phyloP scores from a whole-genome alignment of 2,329 filamentous ascomycete genomes.

The Samsoniella hepiali region DNA sequence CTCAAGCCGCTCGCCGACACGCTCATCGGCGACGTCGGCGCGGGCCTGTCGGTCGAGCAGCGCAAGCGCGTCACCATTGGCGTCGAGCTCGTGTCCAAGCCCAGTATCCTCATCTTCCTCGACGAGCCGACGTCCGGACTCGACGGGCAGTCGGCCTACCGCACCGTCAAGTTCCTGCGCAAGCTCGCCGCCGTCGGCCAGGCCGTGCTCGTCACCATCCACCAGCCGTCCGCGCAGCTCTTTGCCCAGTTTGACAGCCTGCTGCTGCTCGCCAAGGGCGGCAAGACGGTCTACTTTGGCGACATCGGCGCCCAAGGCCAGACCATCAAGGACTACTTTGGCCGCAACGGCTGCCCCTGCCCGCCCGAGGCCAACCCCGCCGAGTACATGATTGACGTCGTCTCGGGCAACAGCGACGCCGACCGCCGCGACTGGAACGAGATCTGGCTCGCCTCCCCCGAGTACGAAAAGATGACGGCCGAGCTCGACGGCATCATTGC shows the following conservation, averaged over 20 bases:
- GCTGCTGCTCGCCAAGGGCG: constrained; percentile 61
- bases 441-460: constrained; percentile 64
- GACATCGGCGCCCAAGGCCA: constrained; percentile 57
- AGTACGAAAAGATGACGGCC: constrained; percentile 52
- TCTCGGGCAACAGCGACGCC: constrained; percentile 44
- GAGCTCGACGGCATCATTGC: constrained; percentile 63
- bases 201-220: constrained; percentile 66
- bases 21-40: constrained; percentile 49
- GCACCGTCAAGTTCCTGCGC: constrained; percentile 61
- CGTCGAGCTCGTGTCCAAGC: constrained; percentile 60
- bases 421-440: constrained; percentile 61
- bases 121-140: constrained; percentile 64
- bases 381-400: constrained; percentile 69
- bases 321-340: constrained; percentile 62
- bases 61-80: constrained; percentile 57
- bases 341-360: constrained; percentile 61
- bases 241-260: constrained; percentile 66
- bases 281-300: constrained; percentile 65
- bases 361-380: constrained; percentile 64
- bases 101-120: constrained; percentile 56
- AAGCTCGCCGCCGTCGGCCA: constrained; percentile 65
- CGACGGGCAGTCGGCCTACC: constrained; percentile 66
- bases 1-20: constrained; percentile 48
- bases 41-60: constrained; percentile 50
- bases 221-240: constrained; percentile 65